Evolutionary conservation across 495 filamentous ascomycete genomes (phyloP).

Genomic region (Neurospora discreta): DNA sequence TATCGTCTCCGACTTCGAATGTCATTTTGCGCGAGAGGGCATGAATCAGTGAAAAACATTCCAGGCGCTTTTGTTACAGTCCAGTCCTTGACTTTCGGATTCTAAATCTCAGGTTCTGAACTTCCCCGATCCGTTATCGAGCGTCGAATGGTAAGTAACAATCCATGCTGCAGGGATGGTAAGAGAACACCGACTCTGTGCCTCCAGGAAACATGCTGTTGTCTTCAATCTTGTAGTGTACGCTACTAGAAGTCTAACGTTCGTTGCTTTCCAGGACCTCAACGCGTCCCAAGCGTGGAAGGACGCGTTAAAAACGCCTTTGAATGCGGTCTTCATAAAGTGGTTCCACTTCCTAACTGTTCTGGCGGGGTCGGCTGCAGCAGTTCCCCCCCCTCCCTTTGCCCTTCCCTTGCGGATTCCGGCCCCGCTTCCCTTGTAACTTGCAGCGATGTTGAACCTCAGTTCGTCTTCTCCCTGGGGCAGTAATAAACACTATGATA

Average conservation of each 20-base stretch:
- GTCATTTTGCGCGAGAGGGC: no score
- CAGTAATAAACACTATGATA: neutral
- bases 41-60: neutral
- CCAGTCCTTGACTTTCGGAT: neutral
- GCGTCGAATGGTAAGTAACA: neutral
- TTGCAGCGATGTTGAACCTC: neutral
- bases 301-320: neutral
- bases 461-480: neutral
- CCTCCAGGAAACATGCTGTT: neutral
- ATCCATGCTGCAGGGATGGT: neutral
- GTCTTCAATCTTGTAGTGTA: neutral
- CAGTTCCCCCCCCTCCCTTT: neutral
- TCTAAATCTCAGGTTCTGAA: no score
- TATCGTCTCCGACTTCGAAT: neutral
- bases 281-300: neutral
- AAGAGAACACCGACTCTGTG: neutral
- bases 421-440: neutral
- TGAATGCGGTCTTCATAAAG: neutral
- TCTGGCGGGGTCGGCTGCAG: neutral
- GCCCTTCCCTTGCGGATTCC: neutral
- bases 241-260: no score
- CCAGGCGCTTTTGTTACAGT: neutral
- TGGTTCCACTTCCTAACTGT: neutral
- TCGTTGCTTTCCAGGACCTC: neutral
- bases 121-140: neutral